A percentile compares a stretch with the other conserved stretches of the same genome.
These are phyloP conservation scores for Arctostaphylos glauca DNA, from an alignment of 148 eudicot genomes.

Conservation along the genomic window DNA sequence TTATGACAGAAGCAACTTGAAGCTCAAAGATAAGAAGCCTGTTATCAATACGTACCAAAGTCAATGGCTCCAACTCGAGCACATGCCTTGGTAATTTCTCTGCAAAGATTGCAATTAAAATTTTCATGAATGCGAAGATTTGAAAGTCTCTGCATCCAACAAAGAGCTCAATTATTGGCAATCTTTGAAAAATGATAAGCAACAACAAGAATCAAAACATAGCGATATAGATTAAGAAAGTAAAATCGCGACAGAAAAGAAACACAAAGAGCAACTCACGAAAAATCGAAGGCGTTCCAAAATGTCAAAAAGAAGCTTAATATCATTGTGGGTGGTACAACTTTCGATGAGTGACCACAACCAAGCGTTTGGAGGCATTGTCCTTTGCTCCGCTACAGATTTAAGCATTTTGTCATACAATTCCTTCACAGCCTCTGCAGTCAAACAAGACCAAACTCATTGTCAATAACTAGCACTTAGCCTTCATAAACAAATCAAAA, in stretches of 20 bases:
- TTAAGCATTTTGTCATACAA: too few relatives aligned
- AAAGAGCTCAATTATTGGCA: slow-evolving; percentile 9
- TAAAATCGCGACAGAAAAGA: not conserved
- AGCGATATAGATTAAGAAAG: not conserved
- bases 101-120: slow-evolving; percentile 72
- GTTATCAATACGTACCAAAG: slow-evolving; percentile 49
- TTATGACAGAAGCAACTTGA: slow-evolving; percentile 9
- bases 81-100: slow-evolving; percentile 79
- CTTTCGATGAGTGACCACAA: too few relatives aligned
- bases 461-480: too few relatives aligned
- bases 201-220: slow-evolving; percentile 7
- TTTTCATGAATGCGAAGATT: slow-evolving; percentile 84
- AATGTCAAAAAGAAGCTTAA: too few relatives aligned
- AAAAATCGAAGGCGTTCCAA: slow-evolving; percentile 60
- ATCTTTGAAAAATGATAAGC: not conserved
- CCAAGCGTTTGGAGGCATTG: too few relatives aligned
- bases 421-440: too few relatives aligned
- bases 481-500: too few relatives aligned
- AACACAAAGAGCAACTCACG: slow-evolving; percentile 47
- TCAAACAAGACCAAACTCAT: too few relatives aligned
- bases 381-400: too few relatives aligned
- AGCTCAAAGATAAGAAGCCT: slow-evolving; percentile 5
- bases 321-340: too few relatives aligned
- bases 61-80: slow-evolving; percentile 70
- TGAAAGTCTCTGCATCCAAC: slow-evolving; percentile 67